A percentile compares a stretch with the other conserved stretches of the same genome.
Evolutionary conservation across 1,139 yeast species (phyloP).

Genomic region (Suhomyces guaymorum): DNA sequence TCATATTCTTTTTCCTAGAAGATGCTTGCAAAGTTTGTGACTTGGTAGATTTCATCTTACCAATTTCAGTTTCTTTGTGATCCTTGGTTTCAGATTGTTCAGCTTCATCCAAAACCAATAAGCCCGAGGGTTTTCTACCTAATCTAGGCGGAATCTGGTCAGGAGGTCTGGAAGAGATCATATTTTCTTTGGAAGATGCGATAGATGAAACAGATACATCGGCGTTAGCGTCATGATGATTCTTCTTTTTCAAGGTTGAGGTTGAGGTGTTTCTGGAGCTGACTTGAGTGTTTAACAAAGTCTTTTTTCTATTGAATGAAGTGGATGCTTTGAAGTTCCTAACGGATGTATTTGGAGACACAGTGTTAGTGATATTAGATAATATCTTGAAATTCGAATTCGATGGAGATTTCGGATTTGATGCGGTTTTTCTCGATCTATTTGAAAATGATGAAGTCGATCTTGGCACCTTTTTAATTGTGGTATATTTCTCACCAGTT

Average conservation of each 20-base stretch:
- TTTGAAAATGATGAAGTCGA: constrained; percentile 26
- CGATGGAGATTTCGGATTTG: constrained; percentile 8
- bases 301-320: constrained; percentile 41
- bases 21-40: not conserved
- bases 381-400: constrained; percentile 21
- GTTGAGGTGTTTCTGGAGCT: constrained; percentile 28
- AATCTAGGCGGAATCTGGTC: constrained; percentile 22
- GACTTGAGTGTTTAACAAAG: constrained; percentile 28
- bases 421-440: constrained; percentile 15
- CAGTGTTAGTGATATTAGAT: constrained; percentile 33
- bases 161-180: constrained; percentile 12
- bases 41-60: too few species aligned
- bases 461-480: constrained; percentile 24
- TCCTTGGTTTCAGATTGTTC: too few species aligned
- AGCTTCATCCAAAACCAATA: constrained; percentile 18
- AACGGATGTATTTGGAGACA: constrained; percentile 18
- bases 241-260: constrained; percentile 6
- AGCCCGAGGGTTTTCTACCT: constrained; percentile 29
- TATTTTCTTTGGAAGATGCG: constrained; percentile 1
- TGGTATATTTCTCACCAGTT: constrained; percentile 30
- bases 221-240: constrained; percentile 4
- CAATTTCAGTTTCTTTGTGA: too few species aligned
- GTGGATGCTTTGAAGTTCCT: constrained; percentile 40
- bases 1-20: constrained; percentile 11
- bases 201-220: constrained; percentile 5